phyloP scores from a whole-genome alignment of 2,329 filamentous ascomycete species.

The Didymella sp. region DNA sequence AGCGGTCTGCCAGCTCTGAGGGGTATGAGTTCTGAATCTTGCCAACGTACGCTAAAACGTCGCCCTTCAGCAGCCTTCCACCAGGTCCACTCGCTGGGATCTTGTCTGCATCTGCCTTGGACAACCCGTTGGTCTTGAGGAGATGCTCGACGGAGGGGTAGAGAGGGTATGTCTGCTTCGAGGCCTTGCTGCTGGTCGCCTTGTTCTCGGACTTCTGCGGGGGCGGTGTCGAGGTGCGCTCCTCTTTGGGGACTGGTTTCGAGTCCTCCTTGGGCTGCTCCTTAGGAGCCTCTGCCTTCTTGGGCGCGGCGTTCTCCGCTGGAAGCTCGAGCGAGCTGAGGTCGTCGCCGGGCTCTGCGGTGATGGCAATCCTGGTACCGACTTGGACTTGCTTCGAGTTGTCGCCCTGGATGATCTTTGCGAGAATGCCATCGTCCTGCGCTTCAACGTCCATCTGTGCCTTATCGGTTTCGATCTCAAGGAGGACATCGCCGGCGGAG shows the following conservation, averaged over 20 bases:
- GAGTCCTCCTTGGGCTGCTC: constrained; percentile 37
- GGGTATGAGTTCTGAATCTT: constrained; percentile 76
- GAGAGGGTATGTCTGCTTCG: constrained; percentile 73
- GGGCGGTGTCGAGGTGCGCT: constrained; percentile 42
- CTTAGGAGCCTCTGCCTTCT: constrained; percentile 47
- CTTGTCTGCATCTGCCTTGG: constrained; percentile 75
- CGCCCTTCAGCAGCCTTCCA: constrained; percentile 90
- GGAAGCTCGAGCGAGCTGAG: constrained; percentile 76
- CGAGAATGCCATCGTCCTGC: constrained; percentile 84
- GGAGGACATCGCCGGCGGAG: constrained; percentile 81
- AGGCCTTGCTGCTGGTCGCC: constrained; percentile 54
- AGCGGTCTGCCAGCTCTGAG: constrained; percentile 70
- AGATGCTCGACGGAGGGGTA: constrained; percentile 85
- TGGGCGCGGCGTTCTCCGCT: constrained; percentile 63
- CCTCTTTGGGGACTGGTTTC: constrained; percentile 41
- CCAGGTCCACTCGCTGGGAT: constrained; percentile 88
- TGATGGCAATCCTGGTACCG: constrained; percentile 79
- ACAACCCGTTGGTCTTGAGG: constrained; percentile 78
- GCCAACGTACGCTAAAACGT: constrained; percentile 89
- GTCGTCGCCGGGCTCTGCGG: constrained; percentile 84
- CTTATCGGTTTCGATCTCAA: constrained; percentile 95
- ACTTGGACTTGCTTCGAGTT: constrained; percentile 80
- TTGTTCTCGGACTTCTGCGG: constrained; percentile 44
- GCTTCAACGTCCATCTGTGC: constrained; percentile 95
- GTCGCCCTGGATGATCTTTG: constrained; percentile 79